Percentiles rank a stretch among this genome's conserved stretches.
Conservation (phyloP, 1,139 yeast genomes). For the Diutina siamensis region DNA sequence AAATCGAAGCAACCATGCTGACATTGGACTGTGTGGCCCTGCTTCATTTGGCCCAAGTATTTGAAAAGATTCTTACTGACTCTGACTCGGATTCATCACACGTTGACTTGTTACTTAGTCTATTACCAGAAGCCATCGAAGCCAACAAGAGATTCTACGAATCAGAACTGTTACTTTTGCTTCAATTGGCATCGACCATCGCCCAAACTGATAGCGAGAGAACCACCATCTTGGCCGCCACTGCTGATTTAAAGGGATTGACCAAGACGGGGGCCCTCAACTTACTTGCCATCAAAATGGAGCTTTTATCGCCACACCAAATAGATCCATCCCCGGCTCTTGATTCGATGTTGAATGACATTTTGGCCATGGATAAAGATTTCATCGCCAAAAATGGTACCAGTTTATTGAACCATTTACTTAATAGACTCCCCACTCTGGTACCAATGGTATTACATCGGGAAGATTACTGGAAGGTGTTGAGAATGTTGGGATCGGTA, state of each 20-base stretch:
- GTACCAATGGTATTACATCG: constrained; percentile 32
- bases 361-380: constrained; percentile 24
- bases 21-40: constrained; percentile 74
- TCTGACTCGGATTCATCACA: constrained; percentile 15
- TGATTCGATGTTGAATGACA: neutral
- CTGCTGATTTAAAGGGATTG: constrained; percentile 11
- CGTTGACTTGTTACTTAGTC: constrained; percentile 16
- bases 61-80: constrained; percentile 31
- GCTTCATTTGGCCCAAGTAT: constrained; percentile 42
- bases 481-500: constrained; percentile 47
- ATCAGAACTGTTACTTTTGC: constrained; percentile 41
- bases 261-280: neutral
- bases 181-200: constrained; percentile 35
- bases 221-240: constrained; percentile 12
- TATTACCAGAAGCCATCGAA: constrained; percentile 21
- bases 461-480: constrained; percentile 53
- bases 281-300: neutral
- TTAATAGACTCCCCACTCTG: constrained; percentile 28
- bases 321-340: neutral
- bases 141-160: constrained; percentile 37
- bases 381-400: constrained; percentile 33
- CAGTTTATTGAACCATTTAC: constrained; percentile 41
- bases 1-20: constrained; percentile 73
- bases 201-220: neutral
- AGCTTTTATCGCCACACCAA: neutral